A percentile compares a stretch with the other conserved stretches of the same genome.
phyloP scores from a whole-genome alignment of 2,329 filamentous ascomycete genomes.

The Pseudogymnoascus sp. region DNA sequence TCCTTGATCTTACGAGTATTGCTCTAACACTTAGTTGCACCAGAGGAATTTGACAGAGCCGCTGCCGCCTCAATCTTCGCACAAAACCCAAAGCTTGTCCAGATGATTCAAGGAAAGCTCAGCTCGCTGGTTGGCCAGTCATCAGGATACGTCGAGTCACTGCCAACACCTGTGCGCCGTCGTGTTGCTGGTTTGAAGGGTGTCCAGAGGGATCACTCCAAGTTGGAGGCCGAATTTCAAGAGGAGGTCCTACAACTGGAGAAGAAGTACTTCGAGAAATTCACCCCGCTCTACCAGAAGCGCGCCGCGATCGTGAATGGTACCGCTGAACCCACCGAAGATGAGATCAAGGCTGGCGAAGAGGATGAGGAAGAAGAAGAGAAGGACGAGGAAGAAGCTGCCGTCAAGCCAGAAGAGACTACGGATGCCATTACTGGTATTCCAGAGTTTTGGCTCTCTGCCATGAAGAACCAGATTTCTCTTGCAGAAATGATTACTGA shows the following conservation, averaged over 20 bases:
- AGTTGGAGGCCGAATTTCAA: slow-evolving; percentile 96
- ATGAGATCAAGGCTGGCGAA: slow-evolving; percentile 81
- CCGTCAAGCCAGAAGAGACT: slow-evolving; percentile 44
- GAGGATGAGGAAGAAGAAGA: slow-evolving; percentile 64
- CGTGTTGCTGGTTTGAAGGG: slow-evolving; percentile 94
- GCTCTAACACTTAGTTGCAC: not conserved
- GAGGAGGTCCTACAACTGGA: slow-evolving; percentile 96
- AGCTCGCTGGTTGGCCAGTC: slow-evolving; percentile 88
- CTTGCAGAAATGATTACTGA: slow-evolving; percentile 98
- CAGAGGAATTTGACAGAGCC: slow-evolving; percentile 85
- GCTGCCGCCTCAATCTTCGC: slow-evolving; percentile 89
- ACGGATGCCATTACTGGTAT: slow-evolving; percentile 64
- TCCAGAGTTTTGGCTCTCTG: slow-evolving; percentile 97
- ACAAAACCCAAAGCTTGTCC: slow-evolving; percentile 86
- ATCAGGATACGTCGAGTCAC: slow-evolving; percentile 95
- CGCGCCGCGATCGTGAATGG: slow-evolving; percentile 91
- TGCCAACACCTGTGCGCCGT: slow-evolving; percentile 80
- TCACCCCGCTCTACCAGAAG: slow-evolving; percentile 94
- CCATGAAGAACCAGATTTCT: slow-evolving; percentile 99
- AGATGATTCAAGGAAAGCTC: slow-evolving; percentile 96
- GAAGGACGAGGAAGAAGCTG: slow-evolving; percentile 42
- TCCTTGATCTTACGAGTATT: not conserved
- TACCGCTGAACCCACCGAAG: slow-evolving; percentile 72
- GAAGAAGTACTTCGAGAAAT: slow-evolving; percentile 99
- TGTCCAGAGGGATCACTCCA: slow-evolving; percentile 96